Evolutionary conservation across 2,329 filamentous ascomycete species (phyloP).

Genomic region (Phialophora tarda): DNA sequence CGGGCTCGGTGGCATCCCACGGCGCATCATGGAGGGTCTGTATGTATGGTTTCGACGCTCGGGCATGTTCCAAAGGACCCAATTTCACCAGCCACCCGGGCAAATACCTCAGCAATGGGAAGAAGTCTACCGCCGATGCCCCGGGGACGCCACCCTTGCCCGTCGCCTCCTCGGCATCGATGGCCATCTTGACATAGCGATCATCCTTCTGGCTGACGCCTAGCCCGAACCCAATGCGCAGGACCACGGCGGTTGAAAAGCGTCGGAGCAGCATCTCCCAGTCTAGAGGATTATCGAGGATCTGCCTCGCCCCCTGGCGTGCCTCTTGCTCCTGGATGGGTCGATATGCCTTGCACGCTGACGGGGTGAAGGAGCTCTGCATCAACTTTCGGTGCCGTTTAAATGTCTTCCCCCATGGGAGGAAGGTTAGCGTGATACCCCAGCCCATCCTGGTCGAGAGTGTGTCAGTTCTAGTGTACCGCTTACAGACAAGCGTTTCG

Average conservation of each 20-base stretch:
- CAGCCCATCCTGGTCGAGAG: constrained; percentile 48
- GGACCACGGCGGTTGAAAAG: constrained; percentile 37
- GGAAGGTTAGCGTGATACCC: constrained; percentile 55
- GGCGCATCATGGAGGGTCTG: constrained; percentile 54
- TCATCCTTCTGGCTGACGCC: constrained; percentile 38
- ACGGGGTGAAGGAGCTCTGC: constrained; percentile 53
- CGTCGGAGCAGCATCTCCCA: constrained; percentile 23
- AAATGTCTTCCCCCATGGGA: constrained; percentile 52
- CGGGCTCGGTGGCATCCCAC: constrained; percentile 37
- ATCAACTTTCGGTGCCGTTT: constrained; percentile 54
- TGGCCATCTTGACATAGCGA: constrained; percentile 44
- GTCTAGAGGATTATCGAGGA: constrained; percentile 14
- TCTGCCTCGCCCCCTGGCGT: constrained; percentile 7
- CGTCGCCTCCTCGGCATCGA: constrained; percentile 20
- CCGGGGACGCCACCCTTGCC: constrained; percentile 42
- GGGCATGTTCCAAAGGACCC: constrained; percentile 37
- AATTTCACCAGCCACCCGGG: constrained; percentile 33
- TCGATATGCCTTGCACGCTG: constrained; percentile 45
- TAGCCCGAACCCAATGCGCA: constrained; percentile 54
- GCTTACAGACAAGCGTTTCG: neutral
- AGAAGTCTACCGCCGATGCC: constrained; percentile 55
- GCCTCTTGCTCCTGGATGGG: constrained; percentile 34
- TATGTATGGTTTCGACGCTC: constrained; percentile 45
- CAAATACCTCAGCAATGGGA: constrained; percentile 44
- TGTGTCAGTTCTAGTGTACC: neutral